Evolutionary conservation across 2,329 filamentous ascomycete genomes (phyloP), one percentile per base, ranked within the genome.

Genomic region (Fusarium gaditjirri): DNA sequence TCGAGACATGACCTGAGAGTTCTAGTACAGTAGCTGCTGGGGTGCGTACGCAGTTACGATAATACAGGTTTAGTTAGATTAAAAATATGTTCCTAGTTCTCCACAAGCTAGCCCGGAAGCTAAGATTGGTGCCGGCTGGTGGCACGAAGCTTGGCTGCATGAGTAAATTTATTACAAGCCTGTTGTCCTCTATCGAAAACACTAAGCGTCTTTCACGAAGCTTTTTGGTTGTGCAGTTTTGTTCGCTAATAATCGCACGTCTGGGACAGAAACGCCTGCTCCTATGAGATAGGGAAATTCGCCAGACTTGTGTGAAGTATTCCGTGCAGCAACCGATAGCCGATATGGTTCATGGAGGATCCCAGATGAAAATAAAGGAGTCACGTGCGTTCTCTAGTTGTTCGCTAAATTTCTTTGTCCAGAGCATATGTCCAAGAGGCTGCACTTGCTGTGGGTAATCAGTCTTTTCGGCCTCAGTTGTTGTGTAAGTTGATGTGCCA

Each of bases 51-150:
- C 42, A 42, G 36, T 38, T 14, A 39, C 41, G 19, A 68, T 46
- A 38, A 68, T 35, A 63, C 57, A 39, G 39, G 17, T 33, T 57
- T 50, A 29, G 57, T 50, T 47, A 56, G 42, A 36, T 43, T 36
- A 35, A 13, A 49, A 43, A 14, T 35, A 36, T 63, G 49, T 55
- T 55, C 55, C 36, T 17, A 39, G 38, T 60, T 50, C 35, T 36
- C 57, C 44, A 41, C 65, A 46, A n/a, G 17, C 59, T 68, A 57
- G 58, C n/a, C 35, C 41, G 35, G 44, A 35, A 52, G 58, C 65
- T 69, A 68, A 27, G 23, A 52, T 29, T 38, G 41, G 56, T 43
- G 33, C 33, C 19, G 29, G 33, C 33, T 16, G 29, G 43, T 36
- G 43, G 31, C 50, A 52, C 50, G 29, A 52, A 52, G 64, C 39